phyloP scores from a whole-genome alignment of 306 rosid genomes.

The Sphenostylis stenocarpa region DNA sequence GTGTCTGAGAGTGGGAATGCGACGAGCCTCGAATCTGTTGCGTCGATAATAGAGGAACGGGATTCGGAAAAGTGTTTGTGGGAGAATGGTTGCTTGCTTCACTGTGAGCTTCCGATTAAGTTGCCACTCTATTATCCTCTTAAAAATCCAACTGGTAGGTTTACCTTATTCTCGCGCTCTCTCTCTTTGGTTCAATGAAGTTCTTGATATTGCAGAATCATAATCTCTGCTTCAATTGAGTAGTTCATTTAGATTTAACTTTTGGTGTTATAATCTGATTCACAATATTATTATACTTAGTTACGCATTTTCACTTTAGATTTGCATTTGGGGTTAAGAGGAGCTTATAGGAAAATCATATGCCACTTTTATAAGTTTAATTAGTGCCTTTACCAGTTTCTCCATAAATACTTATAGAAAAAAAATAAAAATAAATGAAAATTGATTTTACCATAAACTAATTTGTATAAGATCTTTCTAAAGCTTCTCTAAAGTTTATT shows the following conservation, averaged over 20 bases:
- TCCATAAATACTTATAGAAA: no score
- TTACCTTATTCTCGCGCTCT: background rate
- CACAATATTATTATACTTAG: background rate
- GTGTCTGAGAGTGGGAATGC: conserved; percentile 44
- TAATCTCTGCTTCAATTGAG: background rate
- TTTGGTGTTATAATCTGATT: background rate
- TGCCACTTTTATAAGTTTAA: background rate
- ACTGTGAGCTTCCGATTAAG: conserved; percentile 71
- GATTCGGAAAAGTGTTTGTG: conserved; percentile 61
- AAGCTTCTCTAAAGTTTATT: no score
- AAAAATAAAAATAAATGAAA: no score
- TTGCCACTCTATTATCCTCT: conserved; percentile 66
- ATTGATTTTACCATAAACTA: no score
- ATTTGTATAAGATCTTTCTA: no score
- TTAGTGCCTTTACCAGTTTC: no score
- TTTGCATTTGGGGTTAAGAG: background rate
- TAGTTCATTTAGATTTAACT: background rate
- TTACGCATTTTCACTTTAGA: background rate
- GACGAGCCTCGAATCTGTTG: conserved; percentile 36
- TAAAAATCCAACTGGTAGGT: conserved; percentile 58
- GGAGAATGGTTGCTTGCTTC: conserved; percentile 87
- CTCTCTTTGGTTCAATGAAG: background rate
- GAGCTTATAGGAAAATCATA: background rate
- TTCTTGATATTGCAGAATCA: background rate
- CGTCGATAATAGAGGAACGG: conserved; percentile 46